Evolutionary conservation across 1,139 yeast species (phyloP), one percentile per base, ranked within the genome.

Genomic region (Yamadazyma pseudoaaseri): DNA sequence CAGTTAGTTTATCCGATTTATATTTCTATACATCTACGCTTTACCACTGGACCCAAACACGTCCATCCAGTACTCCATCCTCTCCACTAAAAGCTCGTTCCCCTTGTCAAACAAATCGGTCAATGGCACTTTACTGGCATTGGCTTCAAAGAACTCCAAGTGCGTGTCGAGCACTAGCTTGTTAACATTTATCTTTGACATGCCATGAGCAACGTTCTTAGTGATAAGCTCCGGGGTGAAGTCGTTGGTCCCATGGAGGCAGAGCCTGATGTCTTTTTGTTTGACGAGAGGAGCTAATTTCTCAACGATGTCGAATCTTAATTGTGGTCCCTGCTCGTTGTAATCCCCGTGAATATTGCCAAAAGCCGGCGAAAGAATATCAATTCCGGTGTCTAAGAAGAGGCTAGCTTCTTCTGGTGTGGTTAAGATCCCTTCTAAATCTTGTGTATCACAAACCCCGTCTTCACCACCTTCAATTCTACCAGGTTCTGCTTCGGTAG

Each of bases 391-490:
- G 14, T 38, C 33, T 11, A 40, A 28, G 18, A 40, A 40, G 22
- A 38, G 27, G 2, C 29, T 20, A 3, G 44, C 44, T 29, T 40
- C 44, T 30, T 40, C 42, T 20, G 44, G 44, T 4, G 44, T 38
- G 9, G 44, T 40, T 13, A 40, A 26, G 25, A 40, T 36, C 14
- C 38, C 42, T 28, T 40, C 42, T n/a, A 40, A 28, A 9, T 38
- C 44, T 6, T 30, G 30, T 2, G 42, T 38, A 23, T 40, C 44
- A 22, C 38, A 28, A 14, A 40, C 37, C 2, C 44, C 44, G 30
- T 40, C 44, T 32, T 40, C 44, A 13, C 41, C 42, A n/a, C 44
- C 44, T 29, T 40, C 40, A 25, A 40, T 38, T 30, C 44, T 31
- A 23, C 44, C 44, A 1, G 42, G 42, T 22, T 40, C 44, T 10